Percentiles rank a stretch among this genome's conserved stretches.
phyloP scores from a whole-genome alignment of 257 asterid species.

The Vinca minor region DNA sequence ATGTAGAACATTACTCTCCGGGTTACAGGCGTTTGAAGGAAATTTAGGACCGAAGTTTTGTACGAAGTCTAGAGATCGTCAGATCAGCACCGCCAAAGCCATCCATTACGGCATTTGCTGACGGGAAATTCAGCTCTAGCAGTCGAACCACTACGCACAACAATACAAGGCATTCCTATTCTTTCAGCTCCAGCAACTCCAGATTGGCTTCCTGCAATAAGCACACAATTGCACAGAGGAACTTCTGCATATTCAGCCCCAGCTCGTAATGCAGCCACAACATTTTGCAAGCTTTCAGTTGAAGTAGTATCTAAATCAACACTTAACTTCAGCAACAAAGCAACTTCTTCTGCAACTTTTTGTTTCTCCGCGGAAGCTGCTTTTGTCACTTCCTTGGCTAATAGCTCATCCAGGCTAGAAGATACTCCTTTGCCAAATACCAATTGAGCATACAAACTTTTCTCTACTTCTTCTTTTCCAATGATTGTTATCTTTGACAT shows the following conservation, averaged over 20 bases:
- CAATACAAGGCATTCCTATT: conserved; percentile 73
- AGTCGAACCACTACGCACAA: conserved; percentile 79
- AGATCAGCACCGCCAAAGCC: conserved; percentile 88
- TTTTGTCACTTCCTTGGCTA: conserved; percentile 73
- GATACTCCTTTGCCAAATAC: conserved; percentile 71
- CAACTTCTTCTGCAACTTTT: conserved; percentile 85
- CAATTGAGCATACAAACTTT: conserved; percentile 77
- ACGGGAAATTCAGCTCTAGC: conserved; percentile 75
- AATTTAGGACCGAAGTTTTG: conserved; percentile 9
- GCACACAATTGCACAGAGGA: conserved; percentile 51
- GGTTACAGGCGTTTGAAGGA: not conserved
- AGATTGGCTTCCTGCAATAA: conserved; percentile 75
- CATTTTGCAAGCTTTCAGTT: conserved; percentile 60
- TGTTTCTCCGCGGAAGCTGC: conserved; percentile 90
- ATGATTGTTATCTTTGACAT: conserved; percentile 49
- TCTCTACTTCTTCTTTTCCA: conserved; percentile 64
- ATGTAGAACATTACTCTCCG: not conserved
- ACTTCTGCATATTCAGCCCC: conserved; percentile 69
- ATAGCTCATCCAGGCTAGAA: conserved; percentile 68
- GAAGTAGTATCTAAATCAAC: conserved; percentile 65
- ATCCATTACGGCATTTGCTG: conserved; percentile 60
- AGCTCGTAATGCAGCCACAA: conserved; percentile 74
- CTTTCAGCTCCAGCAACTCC: conserved; percentile 83
- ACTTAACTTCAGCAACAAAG: conserved; percentile 77
- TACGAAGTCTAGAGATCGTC: conserved; percentile 42